Conservation (phyloP, 192 early-diverging fungal species). For the Linnemannia hyalina region DNA sequence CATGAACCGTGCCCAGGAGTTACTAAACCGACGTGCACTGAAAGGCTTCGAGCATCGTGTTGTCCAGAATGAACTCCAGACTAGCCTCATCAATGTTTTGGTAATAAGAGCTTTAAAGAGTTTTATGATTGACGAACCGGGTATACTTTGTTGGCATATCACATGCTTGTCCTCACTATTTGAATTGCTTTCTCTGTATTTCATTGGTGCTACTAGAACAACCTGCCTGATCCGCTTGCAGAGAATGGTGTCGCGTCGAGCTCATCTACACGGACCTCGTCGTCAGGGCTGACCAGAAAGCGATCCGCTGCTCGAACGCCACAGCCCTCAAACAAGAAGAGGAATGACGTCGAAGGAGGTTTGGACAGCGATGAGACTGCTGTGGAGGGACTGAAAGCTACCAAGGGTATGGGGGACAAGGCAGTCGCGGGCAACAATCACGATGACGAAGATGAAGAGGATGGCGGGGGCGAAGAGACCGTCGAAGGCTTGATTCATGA, state of each 20-base stretch:
- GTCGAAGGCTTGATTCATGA: slow-evolving; percentile 12
- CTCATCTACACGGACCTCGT: slow-evolving; percentile 15
- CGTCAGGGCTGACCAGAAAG: slow-evolving; percentile 14
- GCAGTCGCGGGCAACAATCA: background rate
- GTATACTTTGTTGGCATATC: too few species aligned
- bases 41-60: too few species aligned
- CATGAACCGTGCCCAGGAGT: too few species aligned
- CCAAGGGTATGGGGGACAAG: slow-evolving; percentile 1
- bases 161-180: too few species aligned
- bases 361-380: slow-evolving; percentile 12
- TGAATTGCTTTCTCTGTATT: too few species aligned
- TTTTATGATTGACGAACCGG: too few species aligned
- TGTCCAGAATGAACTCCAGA: too few species aligned
- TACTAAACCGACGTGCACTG: too few species aligned
- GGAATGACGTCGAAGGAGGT: slow-evolving; percentile 6
- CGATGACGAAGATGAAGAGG: slow-evolving; percentile 3
- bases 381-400: slow-evolving; percentile 8
- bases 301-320: slow-evolving; percentile 20
- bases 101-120: too few species aligned
- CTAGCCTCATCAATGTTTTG: too few species aligned
- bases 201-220: slow-evolving; percentile 14
- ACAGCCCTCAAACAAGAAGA: slow-evolving; percentile 18
- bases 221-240: slow-evolving; percentile 8
- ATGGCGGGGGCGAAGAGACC: background rate
- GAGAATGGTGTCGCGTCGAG: slow-evolving; percentile 11